These are phyloP conservation scores for Podila minutissima DNA, from an alignment of 192 early-diverging fungal species.

Conservation along the genomic window DNA sequence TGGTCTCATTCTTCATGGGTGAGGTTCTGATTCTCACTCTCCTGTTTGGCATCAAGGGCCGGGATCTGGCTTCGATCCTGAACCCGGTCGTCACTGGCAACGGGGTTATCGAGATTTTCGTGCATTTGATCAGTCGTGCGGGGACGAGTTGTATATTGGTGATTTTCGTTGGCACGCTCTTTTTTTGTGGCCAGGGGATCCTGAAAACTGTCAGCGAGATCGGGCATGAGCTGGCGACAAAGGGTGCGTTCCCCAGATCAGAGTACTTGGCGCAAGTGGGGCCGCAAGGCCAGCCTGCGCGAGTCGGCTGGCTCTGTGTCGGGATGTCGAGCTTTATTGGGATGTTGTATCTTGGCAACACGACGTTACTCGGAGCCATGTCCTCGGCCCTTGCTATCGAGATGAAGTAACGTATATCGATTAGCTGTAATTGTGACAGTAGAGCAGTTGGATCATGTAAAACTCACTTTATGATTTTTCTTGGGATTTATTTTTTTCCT, in stretches of 20 bases:
- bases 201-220: slow-evolving; percentile 25
- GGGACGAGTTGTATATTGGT: slow-evolving; percentile 17
- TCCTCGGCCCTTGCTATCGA: slow-evolving; percentile 35
- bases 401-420: slow-evolving; percentile 27
- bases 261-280: slow-evolving; percentile 17
- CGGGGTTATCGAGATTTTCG: slow-evolving; percentile 20
- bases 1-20: slow-evolving; percentile 24
- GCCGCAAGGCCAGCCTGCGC: slow-evolving; percentile 15
- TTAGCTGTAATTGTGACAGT: not conserved
- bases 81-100: slow-evolving; percentile 21
- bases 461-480: not conserved
- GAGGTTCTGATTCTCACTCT: slow-evolving; percentile 22
- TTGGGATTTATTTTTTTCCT: too few relatives aligned
- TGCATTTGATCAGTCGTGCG: slow-evolving; percentile 12
- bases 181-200: slow-evolving; percentile 41
- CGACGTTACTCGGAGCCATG: slow-evolving; percentile 20
- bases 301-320: slow-evolving; percentile 32
- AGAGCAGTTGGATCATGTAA: not conserved
- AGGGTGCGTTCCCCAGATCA: slow-evolving; percentile 26
- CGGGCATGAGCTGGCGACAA: slow-evolving; percentile 25
- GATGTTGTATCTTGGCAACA: slow-evolving; percentile 13
- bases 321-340: slow-evolving; percentile 22
- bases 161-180: slow-evolving; percentile 35
- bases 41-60: slow-evolving; percentile 21
- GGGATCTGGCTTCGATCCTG: slow-evolving; percentile 9